These are phyloP conservation scores for Blastobotrys illinoisensis DNA, from an alignment of 1,139 yeast genomes.

Conservation along the genomic window DNA sequence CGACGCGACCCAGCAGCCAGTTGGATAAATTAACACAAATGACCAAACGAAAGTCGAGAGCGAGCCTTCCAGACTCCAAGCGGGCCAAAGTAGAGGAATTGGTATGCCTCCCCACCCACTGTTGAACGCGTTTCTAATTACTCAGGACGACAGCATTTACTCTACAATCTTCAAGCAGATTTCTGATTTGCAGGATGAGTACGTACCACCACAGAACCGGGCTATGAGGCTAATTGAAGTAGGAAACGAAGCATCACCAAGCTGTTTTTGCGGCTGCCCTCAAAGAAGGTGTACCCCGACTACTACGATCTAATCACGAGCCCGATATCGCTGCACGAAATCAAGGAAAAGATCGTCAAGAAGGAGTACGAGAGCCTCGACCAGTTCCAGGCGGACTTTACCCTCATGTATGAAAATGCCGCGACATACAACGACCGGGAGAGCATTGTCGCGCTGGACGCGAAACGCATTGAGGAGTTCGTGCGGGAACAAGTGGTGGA, in stretches of 20 bases:
- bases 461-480: conserved; percentile 47
- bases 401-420: conserved; percentile 72
- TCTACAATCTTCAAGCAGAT: conserved; percentile 7
- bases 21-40: conserved; percentile 1
- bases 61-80: conserved; percentile 8
- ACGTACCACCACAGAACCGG: too few relatives aligned
- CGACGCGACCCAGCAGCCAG: neutral
- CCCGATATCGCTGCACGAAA: conserved; percentile 67
- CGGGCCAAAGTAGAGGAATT: conserved; percentile 8
- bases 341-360: conserved; percentile 51
- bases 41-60: conserved; percentile 9
- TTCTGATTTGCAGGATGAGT: conserved; percentile 13
- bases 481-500: conserved; percentile 41
- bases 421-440: conserved; percentile 77
- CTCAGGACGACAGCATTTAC: conserved; percentile 3
- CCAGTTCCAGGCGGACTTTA: conserved; percentile 62
- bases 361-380: conserved; percentile 47
- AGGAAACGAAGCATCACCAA: neutral
- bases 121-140: neutral
- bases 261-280: conserved; percentile 48
- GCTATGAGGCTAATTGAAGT: neutral
- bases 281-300: conserved; percentile 71
- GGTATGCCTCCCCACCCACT: neutral
- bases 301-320: conserved; percentile 58
- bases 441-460: conserved; percentile 69